phyloP scores from a whole-genome alignment of 768 basidiomycete species.

The Trametes cubensis region DNA sequence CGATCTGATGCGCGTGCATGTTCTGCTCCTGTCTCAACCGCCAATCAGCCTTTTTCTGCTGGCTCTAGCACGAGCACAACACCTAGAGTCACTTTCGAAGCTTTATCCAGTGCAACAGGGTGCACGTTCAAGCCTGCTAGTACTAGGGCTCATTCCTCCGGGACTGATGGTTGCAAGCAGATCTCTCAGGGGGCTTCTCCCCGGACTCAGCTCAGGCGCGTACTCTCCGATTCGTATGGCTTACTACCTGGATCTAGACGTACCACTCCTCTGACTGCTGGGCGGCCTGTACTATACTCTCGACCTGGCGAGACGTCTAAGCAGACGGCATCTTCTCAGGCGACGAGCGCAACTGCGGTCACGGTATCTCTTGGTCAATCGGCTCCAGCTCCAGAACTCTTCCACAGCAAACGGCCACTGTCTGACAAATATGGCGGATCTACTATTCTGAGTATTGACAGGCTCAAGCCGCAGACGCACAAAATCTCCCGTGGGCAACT shows the following conservation, averaged over 20 bases:
- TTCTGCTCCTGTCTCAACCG: too few relatives aligned
- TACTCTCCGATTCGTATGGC: conserved; percentile 13
- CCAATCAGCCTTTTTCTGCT: too few relatives aligned
- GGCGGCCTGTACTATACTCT: conserved; percentile 1
- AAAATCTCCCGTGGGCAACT: conserved; percentile 52
- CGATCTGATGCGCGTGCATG: too few relatives aligned
- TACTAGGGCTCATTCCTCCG: not conserved
- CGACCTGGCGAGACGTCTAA: not conserved
- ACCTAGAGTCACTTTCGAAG: too few relatives aligned
- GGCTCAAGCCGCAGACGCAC: conserved; percentile 40
- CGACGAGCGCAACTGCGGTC: conserved; percentile 15
- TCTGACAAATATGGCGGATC: not conserved
- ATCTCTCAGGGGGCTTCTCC: not conserved
- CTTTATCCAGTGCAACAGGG: too few relatives aligned
- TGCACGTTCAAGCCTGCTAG: not conserved
- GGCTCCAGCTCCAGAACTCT: not conserved
- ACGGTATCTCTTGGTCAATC: not conserved
- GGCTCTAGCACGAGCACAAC: too few relatives aligned
- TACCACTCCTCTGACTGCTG: not conserved
- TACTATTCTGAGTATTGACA: conserved; percentile 36
- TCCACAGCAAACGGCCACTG: not conserved
- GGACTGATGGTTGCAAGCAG: not conserved
- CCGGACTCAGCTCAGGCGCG: conserved; percentile 15
- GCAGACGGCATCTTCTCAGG: conserved; percentile 10
- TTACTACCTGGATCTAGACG: not conserved